Percentiles rank a stretch among this genome's conserved stretches.
Conservation (phyloP, 805 yeast species). For the Lachancea nothofagi region DNA sequence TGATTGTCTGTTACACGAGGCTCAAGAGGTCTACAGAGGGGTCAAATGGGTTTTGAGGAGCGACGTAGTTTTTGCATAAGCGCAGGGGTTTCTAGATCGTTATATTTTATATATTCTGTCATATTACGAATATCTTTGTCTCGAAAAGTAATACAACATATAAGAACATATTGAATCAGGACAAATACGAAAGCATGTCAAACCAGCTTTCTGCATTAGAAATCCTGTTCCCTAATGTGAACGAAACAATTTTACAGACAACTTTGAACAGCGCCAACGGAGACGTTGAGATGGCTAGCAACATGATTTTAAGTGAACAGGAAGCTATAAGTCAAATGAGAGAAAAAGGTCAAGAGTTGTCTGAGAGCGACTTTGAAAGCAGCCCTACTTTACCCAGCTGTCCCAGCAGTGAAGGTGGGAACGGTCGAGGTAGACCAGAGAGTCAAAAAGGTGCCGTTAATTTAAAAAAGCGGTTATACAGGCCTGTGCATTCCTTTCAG, state of each 20-base stretch:
- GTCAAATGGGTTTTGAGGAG: conserved; percentile 60
- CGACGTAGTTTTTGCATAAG: conserved; percentile 40
- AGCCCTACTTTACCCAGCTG: too few relatives aligned
- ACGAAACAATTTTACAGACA: conserved; percentile 8
- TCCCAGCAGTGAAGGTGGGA: too few relatives aligned
- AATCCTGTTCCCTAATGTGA: conserved; percentile 22
- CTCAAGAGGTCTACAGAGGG: conserved; percentile 45
- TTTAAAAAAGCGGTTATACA: conserved; percentile 3
- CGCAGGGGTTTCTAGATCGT: too few relatives aligned
- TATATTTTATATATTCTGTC: neutral
- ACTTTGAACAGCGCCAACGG: conserved; percentile 19
- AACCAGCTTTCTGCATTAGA: conserved; percentile 2
- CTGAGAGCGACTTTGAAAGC: too few relatives aligned
- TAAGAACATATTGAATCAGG: too few relatives aligned
- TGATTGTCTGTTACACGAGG: conserved; percentile 58
- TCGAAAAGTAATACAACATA: too few relatives aligned
- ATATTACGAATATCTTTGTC: too few relatives aligned
- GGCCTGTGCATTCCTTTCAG: conserved; percentile 4
- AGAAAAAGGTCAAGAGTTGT: too few relatives aligned
- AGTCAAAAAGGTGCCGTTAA: neutral
- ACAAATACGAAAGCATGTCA: neutral
- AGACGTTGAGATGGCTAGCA: conserved; percentile 22
- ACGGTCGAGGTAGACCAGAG: neutral
- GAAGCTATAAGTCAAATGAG: conserved; percentile 3
- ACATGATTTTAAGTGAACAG: conserved; percentile 23